Percentiles rank a stretch among this genome's conserved stretches.
These are phyloP conservation scores for Hondaea fermentalgiana DNA, from an alignment of 108 stramenopile species.

Conservation along the genomic window DNA sequence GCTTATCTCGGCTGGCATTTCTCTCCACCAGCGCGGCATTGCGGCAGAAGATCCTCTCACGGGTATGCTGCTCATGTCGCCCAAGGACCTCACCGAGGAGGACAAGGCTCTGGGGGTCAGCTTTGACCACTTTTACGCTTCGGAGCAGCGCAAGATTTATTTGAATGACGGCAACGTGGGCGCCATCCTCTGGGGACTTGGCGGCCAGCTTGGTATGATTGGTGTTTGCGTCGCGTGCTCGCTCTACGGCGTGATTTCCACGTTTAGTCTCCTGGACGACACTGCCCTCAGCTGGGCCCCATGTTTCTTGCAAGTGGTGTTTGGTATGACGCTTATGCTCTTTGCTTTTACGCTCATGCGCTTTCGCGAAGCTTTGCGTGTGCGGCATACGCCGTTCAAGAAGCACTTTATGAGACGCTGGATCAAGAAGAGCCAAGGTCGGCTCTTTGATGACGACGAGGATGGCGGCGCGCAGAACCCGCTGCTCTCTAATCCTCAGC, in stretches of 20 bases:
- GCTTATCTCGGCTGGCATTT: slow-evolving; percentile 11
- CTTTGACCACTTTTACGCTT: slow-evolving; percentile 11
- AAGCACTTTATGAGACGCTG: neutral
- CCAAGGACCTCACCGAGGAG: neutral
- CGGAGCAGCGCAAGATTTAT: slow-evolving; percentile 14
- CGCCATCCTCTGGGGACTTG: neutral
- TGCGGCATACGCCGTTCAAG: neutral
- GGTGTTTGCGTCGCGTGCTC: neutral
- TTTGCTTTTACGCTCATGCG: neutral
- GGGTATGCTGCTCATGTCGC: neutral
- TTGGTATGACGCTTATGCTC: slow-evolving; percentile 2
- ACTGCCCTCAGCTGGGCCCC: neutral
- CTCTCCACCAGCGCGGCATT: neutral
- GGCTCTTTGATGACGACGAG: neutral
- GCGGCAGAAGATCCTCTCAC: slow-evolving; percentile 24
- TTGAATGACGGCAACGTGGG: neutral
- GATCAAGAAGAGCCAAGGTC: neutral
- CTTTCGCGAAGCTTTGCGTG: neutral
- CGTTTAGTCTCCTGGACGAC: slow-evolving; percentile 5
- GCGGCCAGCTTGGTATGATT: neutral
- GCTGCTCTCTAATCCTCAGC: neutral
- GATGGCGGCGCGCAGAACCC: neutral
- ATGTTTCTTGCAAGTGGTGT: neutral
- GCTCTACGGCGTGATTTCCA: neutral
- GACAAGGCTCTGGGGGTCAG: neutral